Conservation (phyloP, 2,329 filamentous ascomycete species). For the Podosphaera fusca region DNA sequence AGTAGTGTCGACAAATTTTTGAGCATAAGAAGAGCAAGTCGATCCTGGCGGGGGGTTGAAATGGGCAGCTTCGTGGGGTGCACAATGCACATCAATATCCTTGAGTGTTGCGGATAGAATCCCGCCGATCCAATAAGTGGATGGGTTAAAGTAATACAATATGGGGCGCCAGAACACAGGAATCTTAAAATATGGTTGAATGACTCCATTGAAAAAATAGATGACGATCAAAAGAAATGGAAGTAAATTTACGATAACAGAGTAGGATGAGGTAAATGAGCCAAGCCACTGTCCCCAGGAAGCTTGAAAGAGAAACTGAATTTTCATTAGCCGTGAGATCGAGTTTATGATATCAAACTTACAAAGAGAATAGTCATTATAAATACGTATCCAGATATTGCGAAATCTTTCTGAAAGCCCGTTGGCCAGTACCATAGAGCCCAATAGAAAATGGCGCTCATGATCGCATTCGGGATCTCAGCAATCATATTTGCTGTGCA, state of each 20-base stretch:
- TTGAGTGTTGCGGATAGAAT: slow-evolving; percentile 63
- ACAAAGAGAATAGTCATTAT: slow-evolving; percentile 67
- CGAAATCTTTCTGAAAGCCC: slow-evolving; percentile 38
- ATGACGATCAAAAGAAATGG: slow-evolving; percentile 69
- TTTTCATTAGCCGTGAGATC: background rate
- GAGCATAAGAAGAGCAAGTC: slow-evolving; percentile 57
- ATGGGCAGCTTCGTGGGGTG: slow-evolving; percentile 33
- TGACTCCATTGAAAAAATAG: slow-evolving; percentile 69
- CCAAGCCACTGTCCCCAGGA: slow-evolving; percentile 57
- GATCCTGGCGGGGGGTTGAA: slow-evolving; percentile 44
- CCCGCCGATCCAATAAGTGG: slow-evolving; percentile 59
- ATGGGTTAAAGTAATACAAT: slow-evolving; percentile 66
- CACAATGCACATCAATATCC: slow-evolving; percentile 37
- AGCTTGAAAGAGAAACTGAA: background rate
- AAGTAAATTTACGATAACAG: slow-evolving; percentile 59
- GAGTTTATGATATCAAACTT: background rate
- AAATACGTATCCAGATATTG: slow-evolving; percentile 66
- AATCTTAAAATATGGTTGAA: slow-evolving; percentile 57
- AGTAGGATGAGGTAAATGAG: slow-evolving; percentile 53
- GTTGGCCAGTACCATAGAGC: slow-evolving; percentile 69
- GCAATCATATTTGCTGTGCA: slow-evolving; percentile 55
- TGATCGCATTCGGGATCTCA: slow-evolving; percentile 61
- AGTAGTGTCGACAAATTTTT: slow-evolving; percentile 41
- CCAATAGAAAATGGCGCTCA: slow-evolving; percentile 66
- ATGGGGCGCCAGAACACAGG: slow-evolving; percentile 55